phyloP scores from a whole-genome alignment of 2,329 filamentous ascomycete genomes.

The Aciculosporium take region DNA sequence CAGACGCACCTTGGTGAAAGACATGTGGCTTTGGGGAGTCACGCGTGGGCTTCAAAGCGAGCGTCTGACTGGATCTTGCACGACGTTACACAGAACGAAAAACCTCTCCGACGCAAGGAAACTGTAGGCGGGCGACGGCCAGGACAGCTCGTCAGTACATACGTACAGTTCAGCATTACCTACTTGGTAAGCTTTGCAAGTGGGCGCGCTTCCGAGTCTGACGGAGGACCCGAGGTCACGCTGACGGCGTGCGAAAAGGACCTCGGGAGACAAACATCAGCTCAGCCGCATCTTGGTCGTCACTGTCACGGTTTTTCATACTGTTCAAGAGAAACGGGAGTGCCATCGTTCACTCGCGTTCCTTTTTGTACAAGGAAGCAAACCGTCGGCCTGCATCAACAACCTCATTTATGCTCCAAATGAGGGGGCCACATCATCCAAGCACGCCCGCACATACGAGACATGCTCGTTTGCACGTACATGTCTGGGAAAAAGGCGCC shows the following conservation, averaged over 20 bases:
- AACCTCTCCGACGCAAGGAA: background rate
- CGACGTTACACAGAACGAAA: background rate
- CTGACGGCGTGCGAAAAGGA: background rate
- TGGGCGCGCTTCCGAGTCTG: too few species aligned
- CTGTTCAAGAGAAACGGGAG: background rate
- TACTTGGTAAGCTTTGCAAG: too few species aligned
- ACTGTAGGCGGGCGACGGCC: background rate
- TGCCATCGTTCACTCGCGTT: too few species aligned
- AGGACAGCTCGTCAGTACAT: background rate
- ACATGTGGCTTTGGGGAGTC: conserved; percentile 2
- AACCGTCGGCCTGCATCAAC: background rate
- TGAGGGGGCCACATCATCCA: too few species aligned
- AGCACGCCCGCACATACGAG: too few species aligned
- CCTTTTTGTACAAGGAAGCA: background rate
- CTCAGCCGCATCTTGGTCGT: background rate
- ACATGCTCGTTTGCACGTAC: too few species aligned
- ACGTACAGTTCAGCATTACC: background rate
- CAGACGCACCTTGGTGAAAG: background rate
- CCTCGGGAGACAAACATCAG: background rate
- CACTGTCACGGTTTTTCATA: background rate
- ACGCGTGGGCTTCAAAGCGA: conserved; percentile 1
- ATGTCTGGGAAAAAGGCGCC: too few species aligned
- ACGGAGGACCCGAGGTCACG: background rate
- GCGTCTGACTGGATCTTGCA: conserved; percentile 1
- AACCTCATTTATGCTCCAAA: too few species aligned